Conservation (phyloP, 345 rosid genomes). For the Acer saccharum region DNA sequence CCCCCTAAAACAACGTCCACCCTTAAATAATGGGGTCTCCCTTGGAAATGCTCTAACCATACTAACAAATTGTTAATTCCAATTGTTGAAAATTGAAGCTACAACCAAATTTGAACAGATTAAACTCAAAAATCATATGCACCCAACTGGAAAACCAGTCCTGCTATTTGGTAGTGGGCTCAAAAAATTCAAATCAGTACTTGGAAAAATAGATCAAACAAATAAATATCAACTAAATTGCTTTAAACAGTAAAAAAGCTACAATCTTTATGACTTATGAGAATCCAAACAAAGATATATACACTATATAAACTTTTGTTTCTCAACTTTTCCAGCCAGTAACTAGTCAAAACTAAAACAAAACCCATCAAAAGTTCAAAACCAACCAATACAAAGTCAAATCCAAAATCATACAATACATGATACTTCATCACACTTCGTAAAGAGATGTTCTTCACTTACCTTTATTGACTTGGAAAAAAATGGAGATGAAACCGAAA, state of each 20-base stretch:
- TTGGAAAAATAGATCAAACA: not conserved
- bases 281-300: not conserved
- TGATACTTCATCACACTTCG: not conserved
- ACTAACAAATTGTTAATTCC: not conserved
- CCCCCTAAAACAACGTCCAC: no score
- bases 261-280: not conserved
- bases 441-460: not conserved
- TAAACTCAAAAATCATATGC: not conserved
- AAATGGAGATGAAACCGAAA: not conserved
- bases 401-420: not conserved
- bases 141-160: not conserved
- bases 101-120: not conserved
- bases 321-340: not conserved
- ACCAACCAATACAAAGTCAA: slow-evolving; percentile 9
- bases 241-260: not conserved
- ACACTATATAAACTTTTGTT: not conserved
- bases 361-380: slow-evolving; percentile 13
- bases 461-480: not conserved
- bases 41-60: not conserved
- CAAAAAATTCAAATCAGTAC: not conserved
- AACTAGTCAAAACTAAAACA: not conserved
- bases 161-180: not conserved
- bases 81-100: not conserved
- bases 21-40: no score
- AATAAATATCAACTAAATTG: not conserved